Base-by-base conservation (phyloP, 139 green algal species). In the Haematococcus lacustris region DNA sequence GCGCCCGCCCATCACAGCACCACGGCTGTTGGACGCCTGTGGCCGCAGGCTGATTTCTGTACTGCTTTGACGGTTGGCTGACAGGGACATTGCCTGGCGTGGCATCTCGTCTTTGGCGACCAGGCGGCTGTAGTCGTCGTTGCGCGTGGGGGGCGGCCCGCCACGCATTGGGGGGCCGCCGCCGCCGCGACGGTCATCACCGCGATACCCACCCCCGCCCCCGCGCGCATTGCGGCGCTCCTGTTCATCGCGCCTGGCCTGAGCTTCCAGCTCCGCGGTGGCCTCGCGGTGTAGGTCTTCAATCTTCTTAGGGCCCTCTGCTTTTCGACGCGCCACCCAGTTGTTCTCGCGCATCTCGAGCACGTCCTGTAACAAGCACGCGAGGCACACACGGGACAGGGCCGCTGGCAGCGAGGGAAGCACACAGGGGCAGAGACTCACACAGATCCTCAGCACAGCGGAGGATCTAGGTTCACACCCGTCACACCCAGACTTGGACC, bases 261-360 rank as follows among this genome's bases (percentile, higher is more conserved):
- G 71, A n/a, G 67, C 66, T 33, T 40, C 43, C 68, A 74, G 47
- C 69, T 86, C 76, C 47, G 53, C 59, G 70, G 61, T 51, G 23
- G 81, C 81, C 68, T 83, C 81, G 21, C 74, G 68, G 77, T 86
- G 81, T 26, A 86, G 68, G 30, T 86, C 81, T 32, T 70, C 66
- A 59, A 97, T 96, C 71, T 83, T 94, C 85, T 97, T 97, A 70
- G 93, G 93, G 25, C 93, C 93, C 80, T 97, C 93, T 26, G 77
- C 81, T 82, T 95, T 91, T 32, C 83, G 84, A 26, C 92, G 88
- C 26, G 76, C 74, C 72, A 85, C 67, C 91, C 91, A 97, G 30
- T 80, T 76, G 9, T 73, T 35, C 13, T 26, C 21, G 7, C 86
- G 80, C 77, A 89, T 65, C 35, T 93, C 90, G 4, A 91, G 61